Evolutionary conservation across 305 asterid genomes (phyloP), one percentile per base, ranked within the genome.

Genomic region (Fraxinus xanthoxyloides): DNA sequence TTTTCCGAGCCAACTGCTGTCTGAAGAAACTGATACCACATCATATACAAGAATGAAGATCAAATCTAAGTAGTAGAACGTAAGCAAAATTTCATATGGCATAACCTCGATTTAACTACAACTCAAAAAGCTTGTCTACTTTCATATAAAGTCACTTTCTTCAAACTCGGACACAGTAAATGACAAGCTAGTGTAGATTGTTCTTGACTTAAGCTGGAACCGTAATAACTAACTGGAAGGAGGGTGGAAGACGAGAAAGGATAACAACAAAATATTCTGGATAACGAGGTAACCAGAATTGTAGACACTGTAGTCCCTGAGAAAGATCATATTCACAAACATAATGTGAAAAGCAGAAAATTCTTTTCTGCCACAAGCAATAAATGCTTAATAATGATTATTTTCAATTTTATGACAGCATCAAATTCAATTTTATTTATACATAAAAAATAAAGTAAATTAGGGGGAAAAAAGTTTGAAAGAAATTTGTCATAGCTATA

Each of bases 1-100:
- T 91, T 86, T 89, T 85, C 72, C 86, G 89, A 82, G 92, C 87
- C 89, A 90, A 59, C 85, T 84, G 89, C 83, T 78, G 87, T 77
- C 77, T 83, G 67, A 82, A 76, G 75, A 85, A 86, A 82, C 96
- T 92, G 90, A 82, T 35, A 82, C 84, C 78, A 88, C 30, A 84
- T 72, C 77, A 86, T 48, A 87, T 40, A 78, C 79, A 82, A 70
- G 26, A 30, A 30, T 2, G 23, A 17, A 12, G 76, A 78, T 51
- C 63, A 83, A 77, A 79, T 30, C 77, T 63, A 48, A 83, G 72
- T 81, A 79, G 35, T 43, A 70, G 65, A 82, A 83, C 59, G 56
- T 26, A 46, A 76, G 46, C 17, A 75, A 77, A 79, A 59, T 36
- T 65, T 63, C 35, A 65, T 26, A 65, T 24, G 78, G 73, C 40